Percentiles rank a stretch among this genome's conserved stretches.
phyloP scores from a whole-genome alignment of 129 eudicot species.

The Artemisia annua region DNA sequence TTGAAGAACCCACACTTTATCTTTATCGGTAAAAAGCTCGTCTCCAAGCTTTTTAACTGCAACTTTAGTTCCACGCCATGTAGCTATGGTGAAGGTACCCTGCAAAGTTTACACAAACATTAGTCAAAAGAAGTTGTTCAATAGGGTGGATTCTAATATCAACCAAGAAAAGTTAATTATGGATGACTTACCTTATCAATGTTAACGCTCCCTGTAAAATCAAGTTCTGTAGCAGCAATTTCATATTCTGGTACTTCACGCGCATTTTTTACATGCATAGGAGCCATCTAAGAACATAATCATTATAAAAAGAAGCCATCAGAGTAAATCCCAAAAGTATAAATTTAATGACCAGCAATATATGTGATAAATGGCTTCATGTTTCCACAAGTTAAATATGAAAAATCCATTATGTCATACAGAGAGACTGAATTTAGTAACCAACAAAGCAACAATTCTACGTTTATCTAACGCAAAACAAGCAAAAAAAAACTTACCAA shows the following conservation, averaged over 20 bases:
- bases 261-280: slow-evolving; percentile 83
- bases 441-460: too few species aligned
- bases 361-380: slow-evolving; percentile 11
- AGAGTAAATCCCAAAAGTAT: neutral
- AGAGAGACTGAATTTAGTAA: too few species aligned
- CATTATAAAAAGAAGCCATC: neutral
- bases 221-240: slow-evolving; percentile 84
- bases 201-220: slow-evolving; percentile 76
- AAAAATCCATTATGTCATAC: neutral
- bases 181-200: slow-evolving; percentile 62
- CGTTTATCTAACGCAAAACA: slow-evolving; percentile 7
- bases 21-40: slow-evolving; percentile 68
- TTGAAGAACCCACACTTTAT: slow-evolving; percentile 83
- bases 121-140: neutral
- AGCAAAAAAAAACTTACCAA: slow-evolving; percentile 42
- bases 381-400: slow-evolving; percentile 1
- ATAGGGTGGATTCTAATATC: neutral
- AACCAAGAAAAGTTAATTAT: neutral
- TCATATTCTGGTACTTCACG: slow-evolving; percentile 96
- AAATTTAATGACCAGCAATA: neutral
- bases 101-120: slow-evolving; percentile 23
- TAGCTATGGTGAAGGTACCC: slow-evolving; percentile 85
- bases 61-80: slow-evolving; percentile 95
- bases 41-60: slow-evolving; percentile 93
- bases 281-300: slow-evolving; percentile 59